A percentile compares a stretch with the other conserved stretches of the same genome.
Conservation (phyloP, 306 rosid genomes). For the Medicago lupulina region DNA sequence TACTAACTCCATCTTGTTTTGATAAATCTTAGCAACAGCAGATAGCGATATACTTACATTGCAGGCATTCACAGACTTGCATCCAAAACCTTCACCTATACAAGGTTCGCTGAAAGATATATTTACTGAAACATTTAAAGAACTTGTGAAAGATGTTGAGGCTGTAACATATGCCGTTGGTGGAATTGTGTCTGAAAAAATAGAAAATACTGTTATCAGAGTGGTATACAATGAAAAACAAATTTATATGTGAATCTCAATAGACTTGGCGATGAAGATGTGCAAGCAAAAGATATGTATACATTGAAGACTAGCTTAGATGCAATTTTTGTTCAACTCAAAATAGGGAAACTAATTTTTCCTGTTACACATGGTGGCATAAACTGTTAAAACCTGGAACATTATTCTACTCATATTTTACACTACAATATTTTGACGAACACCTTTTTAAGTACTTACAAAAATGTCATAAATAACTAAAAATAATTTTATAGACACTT, state of each 20-base stretch:
- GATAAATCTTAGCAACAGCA: slow-evolving; percentile 18
- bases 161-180: slow-evolving; percentile 80
- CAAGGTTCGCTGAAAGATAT: slow-evolving; percentile 85
- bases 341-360: too few species aligned
- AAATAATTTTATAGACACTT: background rate
- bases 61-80: slow-evolving; percentile 79
- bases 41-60: slow-evolving; percentile 75
- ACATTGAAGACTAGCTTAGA: background rate
- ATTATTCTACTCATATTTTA: too few species aligned
- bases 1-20: background rate
- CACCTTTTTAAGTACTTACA: too few species aligned
- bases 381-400: too few species aligned
- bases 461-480: too few species aligned
- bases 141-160: slow-evolving; percentile 67
- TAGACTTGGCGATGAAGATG: slow-evolving; percentile 17
- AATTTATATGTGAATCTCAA: slow-evolving; percentile 26
- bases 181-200: slow-evolving; percentile 77
- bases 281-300: slow-evolving; percentile 29
- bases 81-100: slow-evolving; percentile 65
- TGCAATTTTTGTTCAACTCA: too few species aligned
- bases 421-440: too few species aligned
- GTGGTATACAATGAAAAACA: slow-evolving; percentile 4
- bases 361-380: too few species aligned
- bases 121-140: slow-evolving; percentile 72
- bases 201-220: slow-evolving; percentile 17